These are phyloP conservation scores for Aspergillus tanneri DNA, from an alignment of 2,329 filamentous ascomycete species.

Conservation along the genomic window DNA sequence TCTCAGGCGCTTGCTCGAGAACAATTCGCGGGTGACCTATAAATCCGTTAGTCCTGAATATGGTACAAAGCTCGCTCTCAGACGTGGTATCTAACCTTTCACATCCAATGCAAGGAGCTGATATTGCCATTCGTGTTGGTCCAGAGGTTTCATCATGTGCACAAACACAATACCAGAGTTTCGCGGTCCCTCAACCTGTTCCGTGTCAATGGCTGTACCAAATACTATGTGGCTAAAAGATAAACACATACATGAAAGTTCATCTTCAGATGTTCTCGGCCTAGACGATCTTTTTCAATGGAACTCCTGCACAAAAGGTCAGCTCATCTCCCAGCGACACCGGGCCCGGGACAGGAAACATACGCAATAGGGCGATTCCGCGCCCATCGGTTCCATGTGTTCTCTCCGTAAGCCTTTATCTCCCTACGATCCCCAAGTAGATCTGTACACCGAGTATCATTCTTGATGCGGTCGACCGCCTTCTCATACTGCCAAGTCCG, in stretches of 20 bases:
- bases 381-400: conserved; percentile 79
- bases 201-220: conserved; percentile 22
- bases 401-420: conserved; percentile 78
- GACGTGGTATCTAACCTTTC: conserved; percentile 51
- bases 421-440: conserved; percentile 72
- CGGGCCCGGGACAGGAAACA: conserved; percentile 14
- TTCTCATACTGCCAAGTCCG: conserved; percentile 87
- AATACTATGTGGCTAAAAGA: not conserved
- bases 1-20: conserved; percentile 46
- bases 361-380: conserved; percentile 58
- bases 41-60: conserved; percentile 6
- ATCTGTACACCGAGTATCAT: conserved; percentile 67
- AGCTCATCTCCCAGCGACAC: not conserved
- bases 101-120: conserved; percentile 78
- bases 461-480: conserved; percentile 74
- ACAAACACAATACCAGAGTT: conserved; percentile 72
- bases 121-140: conserved; percentile 70
- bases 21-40: conserved; percentile 46
- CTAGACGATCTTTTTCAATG: conserved; percentile 67
- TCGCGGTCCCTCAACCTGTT: conserved; percentile 71
- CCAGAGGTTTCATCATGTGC: conserved; percentile 70
- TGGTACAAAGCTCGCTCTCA: not conserved
- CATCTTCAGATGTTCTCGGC: conserved; percentile 78
- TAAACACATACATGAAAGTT: conserved; percentile 69
- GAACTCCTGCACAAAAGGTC: conserved; percentile 53